Evolutionary conservation across 306 rosid genomes (phyloP), one percentile per base, ranked within the genome.

Genomic region (Lagenaria siceraria): DNA sequence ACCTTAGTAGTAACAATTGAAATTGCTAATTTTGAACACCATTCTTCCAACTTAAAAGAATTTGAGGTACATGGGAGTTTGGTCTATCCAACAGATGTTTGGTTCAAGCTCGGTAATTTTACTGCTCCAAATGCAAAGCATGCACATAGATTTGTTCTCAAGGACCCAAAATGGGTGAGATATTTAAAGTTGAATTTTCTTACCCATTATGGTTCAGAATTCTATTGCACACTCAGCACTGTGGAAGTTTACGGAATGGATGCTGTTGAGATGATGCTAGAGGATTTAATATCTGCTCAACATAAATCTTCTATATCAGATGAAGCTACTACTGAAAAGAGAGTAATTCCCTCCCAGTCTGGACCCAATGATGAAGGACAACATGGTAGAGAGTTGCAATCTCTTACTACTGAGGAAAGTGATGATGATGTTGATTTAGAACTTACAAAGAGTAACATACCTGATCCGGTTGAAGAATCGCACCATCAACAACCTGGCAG

Each of bases 81-180:
- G 85, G 90, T 82, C 76, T 96, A 89, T 85, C 99, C 99, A 68
- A 88, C 99, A 42, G 93, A 88, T 84, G 86, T 33, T 83, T 96
- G 98, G 99, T 83, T 85, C 81, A 84, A 82, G 62, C 90, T 92
- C 40, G 98, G 99, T 78, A 89, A 90, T 77, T 90, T 88, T 70
- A 92, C 87, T 40, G 96, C 99, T 75, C 84, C 91, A 54, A 92
- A 96, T 83, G 95, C 87, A 79, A 96, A 86, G 83, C 92, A 88
- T 77, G 88, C 88, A 7, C 98, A 89, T 60, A 85, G 86, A 54
- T 92, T 88, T 82, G 91, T 81, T 81, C 88, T 96, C 77, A 79
- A 74, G 74, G 93, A 92, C 73, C 99, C 98, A 64, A 92, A 96
- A 82, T 96, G 99, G 99, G 98, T 89, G 83, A 92, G 99, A 83